Percentiles rank a stretch among this genome's conserved stretches.
phyloP scores from a whole-genome alignment of 2,329 filamentous ascomycete species.

The Hypoxylon sp. region DNA sequence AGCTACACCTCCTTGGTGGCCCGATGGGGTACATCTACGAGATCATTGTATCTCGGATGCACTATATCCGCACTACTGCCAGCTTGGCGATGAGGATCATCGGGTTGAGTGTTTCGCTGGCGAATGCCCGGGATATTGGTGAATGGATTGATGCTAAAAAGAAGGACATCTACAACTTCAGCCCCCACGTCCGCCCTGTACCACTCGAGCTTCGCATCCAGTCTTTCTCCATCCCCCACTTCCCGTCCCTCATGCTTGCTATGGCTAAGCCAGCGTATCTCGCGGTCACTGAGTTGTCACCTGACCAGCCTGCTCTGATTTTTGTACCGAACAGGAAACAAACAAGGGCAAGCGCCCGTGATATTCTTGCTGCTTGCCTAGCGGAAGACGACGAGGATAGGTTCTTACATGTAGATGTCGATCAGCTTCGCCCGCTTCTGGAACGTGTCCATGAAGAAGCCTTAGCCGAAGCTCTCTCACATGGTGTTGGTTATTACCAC shows the following conservation, averaged over 20 bases:
- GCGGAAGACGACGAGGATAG: constrained; percentile 93
- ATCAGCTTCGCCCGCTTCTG: constrained; percentile 86
- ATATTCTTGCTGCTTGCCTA: constrained; percentile 88
- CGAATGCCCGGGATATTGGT: constrained; percentile 93
- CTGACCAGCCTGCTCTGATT: constrained; percentile 89
- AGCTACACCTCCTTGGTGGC: constrained; percentile 92
- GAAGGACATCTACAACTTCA: constrained; percentile 99
- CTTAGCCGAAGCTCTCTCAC: constrained; percentile 88
- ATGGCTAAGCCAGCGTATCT: constrained; percentile 97
- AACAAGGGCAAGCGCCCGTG: constrained; percentile 86
- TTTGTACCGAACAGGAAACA: constrained; percentile 97
- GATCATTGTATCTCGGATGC: constrained; percentile 97
- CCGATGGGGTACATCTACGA: constrained; percentile 92
- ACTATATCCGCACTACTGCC: constrained; percentile 91
- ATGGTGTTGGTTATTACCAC: constrained; percentile 97
- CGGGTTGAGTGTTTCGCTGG: constrained; percentile 89
- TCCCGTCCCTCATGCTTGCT: constrained; percentile 97
- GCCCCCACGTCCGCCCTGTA: constrained; percentile 88
- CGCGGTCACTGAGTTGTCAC: constrained; percentile 87
- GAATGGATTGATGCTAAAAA: constrained; percentile 99
- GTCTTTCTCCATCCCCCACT: constrained; percentile 95
- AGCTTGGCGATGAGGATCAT: constrained; percentile 89
- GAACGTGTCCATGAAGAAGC: constrained; percentile 88
- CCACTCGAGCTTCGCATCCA: constrained; percentile 95
- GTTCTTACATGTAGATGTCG: constrained; percentile 87